A percentile compares a stretch with the other conserved stretches of the same genome.
Conservation (phyloP, 768 basidiomycete genomes). For the Hysterangium stoloniferum region DNA sequence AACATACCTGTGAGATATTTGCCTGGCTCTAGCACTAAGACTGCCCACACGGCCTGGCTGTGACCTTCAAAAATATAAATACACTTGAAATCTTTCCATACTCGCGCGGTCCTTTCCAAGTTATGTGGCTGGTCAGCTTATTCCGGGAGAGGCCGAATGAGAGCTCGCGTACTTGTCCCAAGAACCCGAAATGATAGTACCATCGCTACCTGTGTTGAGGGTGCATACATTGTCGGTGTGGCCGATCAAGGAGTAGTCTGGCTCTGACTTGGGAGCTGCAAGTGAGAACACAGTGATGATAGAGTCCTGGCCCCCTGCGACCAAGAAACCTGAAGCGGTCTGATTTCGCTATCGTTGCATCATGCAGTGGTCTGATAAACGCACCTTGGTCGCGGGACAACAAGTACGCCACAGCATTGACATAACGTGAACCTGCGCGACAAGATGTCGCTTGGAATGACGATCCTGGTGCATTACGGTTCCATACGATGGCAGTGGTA, state of each 20-base stretch:
- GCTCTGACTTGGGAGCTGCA: conserved; percentile 52
- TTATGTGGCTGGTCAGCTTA: background rate
- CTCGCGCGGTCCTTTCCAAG: conserved; percentile 73
- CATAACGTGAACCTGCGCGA: conserved; percentile 61
- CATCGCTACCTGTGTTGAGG: conserved; percentile 59
- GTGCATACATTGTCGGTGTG: conserved; percentile 90
- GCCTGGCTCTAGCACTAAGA: conserved; percentile 68
- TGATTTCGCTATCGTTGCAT: conserved; percentile 11
- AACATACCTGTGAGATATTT: conserved; percentile 72
- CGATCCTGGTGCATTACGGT: conserved; percentile 38
- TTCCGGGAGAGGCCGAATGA: background rate
- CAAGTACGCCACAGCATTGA: conserved; percentile 78
- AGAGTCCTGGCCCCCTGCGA: conserved; percentile 85
- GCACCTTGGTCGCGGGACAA: conserved; percentile 61
- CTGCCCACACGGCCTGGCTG: conserved; percentile 91
- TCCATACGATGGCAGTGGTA: conserved; percentile 85
- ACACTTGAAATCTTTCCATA: conserved; percentile 77
- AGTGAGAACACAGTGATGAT: conserved; percentile 80
- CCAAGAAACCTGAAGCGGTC: conserved; percentile 60
- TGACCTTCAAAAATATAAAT: conserved; percentile 77
- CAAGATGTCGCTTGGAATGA: conserved; percentile 47
- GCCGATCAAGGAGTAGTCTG: conserved; percentile 76
- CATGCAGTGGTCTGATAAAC: no score
- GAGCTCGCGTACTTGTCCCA: conserved; percentile 79
- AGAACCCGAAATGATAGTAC: conserved; percentile 84